A percentile compares a stretch with the other conserved stretches of the same genome.
These are phyloP conservation scores for Ensete glaucum DNA, from an alignment of 176 grass and related monocot genomes.

Conservation along the genomic window DNA sequence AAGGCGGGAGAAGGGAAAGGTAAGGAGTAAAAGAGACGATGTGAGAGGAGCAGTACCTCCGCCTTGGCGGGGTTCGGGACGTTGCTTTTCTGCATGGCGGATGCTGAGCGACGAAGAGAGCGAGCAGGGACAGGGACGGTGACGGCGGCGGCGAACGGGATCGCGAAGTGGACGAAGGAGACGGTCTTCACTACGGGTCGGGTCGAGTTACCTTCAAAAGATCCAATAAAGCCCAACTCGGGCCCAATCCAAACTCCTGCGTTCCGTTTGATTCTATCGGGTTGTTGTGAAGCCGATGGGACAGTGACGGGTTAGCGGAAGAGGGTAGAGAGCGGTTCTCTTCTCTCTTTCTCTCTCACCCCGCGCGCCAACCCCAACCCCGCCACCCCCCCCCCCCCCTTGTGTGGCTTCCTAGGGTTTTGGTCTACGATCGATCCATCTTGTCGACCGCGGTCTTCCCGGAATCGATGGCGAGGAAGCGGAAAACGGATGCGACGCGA, in stretches of 20 bases:
- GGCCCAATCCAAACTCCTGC: too few relatives aligned
- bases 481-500: slow-evolving; percentile 56
- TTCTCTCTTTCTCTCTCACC: neutral
- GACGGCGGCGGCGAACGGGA: neutral
- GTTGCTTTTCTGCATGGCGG: neutral
- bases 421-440: neutral
- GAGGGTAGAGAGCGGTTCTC: neutral
- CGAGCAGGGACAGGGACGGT: too few relatives aligned
- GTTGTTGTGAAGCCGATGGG: too few relatives aligned
- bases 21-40: neutral
- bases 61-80: neutral
- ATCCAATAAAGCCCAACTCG: too few relatives aligned
- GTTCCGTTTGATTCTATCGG: too few relatives aligned
- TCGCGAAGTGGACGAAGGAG: too few relatives aligned
- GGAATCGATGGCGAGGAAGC: slow-evolving; percentile 44
- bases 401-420: neutral
- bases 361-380: too few relatives aligned
- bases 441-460: neutral
- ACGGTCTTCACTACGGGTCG: too few relatives aligned
- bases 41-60: neutral
- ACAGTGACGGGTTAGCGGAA: too few relatives aligned
- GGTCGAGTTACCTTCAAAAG: too few relatives aligned
- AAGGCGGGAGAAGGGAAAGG: neutral
- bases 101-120: neutral
- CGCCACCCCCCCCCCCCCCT: too few relatives aligned